A percentile compares a stretch with the other conserved stretches of the same genome.
Conservation (phyloP, 2,329 filamentous ascomycete species). For the Knufia fluminis region DNA sequence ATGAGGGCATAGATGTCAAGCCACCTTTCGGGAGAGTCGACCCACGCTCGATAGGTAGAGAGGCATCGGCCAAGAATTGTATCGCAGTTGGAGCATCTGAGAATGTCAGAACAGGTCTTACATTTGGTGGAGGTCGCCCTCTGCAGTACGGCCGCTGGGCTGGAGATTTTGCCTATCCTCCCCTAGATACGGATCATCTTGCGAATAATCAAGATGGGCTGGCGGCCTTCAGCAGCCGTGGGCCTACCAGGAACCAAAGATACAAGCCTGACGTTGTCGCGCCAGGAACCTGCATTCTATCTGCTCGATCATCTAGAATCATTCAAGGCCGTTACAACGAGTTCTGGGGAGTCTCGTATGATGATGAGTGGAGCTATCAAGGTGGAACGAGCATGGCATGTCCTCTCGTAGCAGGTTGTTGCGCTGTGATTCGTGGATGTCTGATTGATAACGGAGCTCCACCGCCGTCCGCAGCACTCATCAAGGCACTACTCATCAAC, state of each 20-base stretch:
- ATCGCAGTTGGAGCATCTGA: slow-evolving; percentile 24
- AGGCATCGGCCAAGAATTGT: slow-evolving; percentile 23
- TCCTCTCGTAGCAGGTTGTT: slow-evolving; percentile 22
- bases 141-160: not conserved
- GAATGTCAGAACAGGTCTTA: slow-evolving; percentile 13
- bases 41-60: slow-evolving; percentile 13
- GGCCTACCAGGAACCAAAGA: slow-evolving; percentile 4
- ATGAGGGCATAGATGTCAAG: slow-evolving; percentile 20
- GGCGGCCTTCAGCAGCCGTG: slow-evolving; percentile 21
- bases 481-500: slow-evolving; percentile 25
- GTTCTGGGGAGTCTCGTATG: not conserved
- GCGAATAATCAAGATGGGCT: slow-evolving; percentile 10
- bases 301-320: slow-evolving; percentile 10
- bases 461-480: too few species aligned
- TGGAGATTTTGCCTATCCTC: not conserved
- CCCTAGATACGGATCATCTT: not conserved
- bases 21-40: slow-evolving; percentile 19
- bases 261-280: slow-evolving; percentile 23
- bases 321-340: too few species aligned
- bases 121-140: too few species aligned
- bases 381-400: slow-evolving; percentile 24
- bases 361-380: slow-evolving; percentile 14
- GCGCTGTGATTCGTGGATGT: slow-evolving; percentile 19
- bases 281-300: slow-evolving; percentile 21
- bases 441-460: too few species aligned